Conservation (phyloP, 345 rosid genomes). For the Linum trigynum region DNA sequence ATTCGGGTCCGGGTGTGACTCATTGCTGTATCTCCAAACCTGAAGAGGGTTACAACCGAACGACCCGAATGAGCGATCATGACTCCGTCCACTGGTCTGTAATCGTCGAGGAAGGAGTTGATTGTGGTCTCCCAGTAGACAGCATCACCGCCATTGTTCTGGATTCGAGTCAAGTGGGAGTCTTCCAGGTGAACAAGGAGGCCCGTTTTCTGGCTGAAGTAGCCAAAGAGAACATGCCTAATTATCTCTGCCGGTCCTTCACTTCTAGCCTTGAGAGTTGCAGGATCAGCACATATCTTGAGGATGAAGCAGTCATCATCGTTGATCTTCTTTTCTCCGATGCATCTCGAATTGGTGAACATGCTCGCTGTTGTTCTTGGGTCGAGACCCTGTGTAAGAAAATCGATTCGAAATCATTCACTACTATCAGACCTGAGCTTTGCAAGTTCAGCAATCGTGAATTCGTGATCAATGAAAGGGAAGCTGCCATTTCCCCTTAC, state of each 20-base stretch:
- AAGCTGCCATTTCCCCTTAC: constrained; percentile 18
- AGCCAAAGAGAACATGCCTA: constrained; percentile 70
- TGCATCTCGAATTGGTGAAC: constrained; percentile 59
- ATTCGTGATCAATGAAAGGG: too few species aligned
- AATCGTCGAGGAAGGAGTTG: constrained; percentile 72
- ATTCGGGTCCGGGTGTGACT: constrained; percentile 72
- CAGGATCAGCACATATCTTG: constrained; percentile 70
- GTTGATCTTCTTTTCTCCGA: constrained; percentile 63
- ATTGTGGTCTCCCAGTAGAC: constrained; percentile 84
- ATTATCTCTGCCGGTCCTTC: constrained; percentile 87
- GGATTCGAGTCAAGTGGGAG: constrained; percentile 69
- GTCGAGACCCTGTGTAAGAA: constrained; percentile 54
- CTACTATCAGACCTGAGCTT: too few species aligned
- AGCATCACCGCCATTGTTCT: constrained; percentile 61
- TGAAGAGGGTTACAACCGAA: constrained; percentile 63
- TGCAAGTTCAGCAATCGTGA: too few species aligned
- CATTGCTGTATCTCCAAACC: constrained; percentile 71
- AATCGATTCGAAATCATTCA: too few species aligned
- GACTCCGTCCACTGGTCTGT: constrained; percentile 67
- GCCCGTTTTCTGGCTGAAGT: constrained; percentile 84
- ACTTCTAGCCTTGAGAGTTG: constrained; percentile 64
- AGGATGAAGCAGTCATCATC: constrained; percentile 78
- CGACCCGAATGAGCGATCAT: constrained; percentile 87
- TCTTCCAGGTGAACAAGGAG: constrained; percentile 67
- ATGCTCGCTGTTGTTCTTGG: constrained; percentile 73